Percentiles rank a stretch among this genome's conserved stretches.
Evolutionary conservation across 768 basidiomycete genomes (phyloP).

Genomic region (Podaxis sp.): DNA sequence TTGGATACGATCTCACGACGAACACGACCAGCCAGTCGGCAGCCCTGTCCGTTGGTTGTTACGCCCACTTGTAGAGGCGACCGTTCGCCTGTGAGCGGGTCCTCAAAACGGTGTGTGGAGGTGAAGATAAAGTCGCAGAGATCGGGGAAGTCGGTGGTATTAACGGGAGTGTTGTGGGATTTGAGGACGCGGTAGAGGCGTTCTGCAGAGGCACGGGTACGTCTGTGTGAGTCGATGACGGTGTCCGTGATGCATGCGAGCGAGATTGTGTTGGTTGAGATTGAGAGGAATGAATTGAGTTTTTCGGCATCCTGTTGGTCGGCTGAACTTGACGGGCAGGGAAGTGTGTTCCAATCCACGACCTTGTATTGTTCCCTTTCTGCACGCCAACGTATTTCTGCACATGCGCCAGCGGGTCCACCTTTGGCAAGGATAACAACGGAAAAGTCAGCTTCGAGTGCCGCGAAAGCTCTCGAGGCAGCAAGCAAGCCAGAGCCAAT

Average conservation of each 20-base stretch:
- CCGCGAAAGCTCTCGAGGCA: conserved; percentile 78
- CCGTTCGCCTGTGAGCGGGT: conserved; percentile 39
- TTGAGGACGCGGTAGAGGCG: conserved; percentile 56
- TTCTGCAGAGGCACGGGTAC: conserved; percentile 52
- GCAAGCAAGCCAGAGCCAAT: conserved; percentile 80
- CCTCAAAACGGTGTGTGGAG: conserved; percentile 78
- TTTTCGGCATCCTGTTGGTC: conserved; percentile 35
- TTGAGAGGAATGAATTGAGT: conserved; percentile 47
- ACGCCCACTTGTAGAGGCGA: conserved; percentile 74
- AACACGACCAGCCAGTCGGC: conserved; percentile 77
- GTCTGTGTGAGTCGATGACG: conserved; percentile 39
- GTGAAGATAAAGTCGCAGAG: conserved; percentile 91
- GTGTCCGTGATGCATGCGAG: conserved; percentile 87
- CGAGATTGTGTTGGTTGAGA: conserved; percentile 25
- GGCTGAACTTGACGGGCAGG: conserved; percentile 29
- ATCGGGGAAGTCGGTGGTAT: conserved; percentile 82
- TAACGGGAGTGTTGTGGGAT: conserved; percentile 66
- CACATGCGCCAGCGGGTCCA: conserved; percentile 49
- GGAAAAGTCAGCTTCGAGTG: conserved; percentile 74
- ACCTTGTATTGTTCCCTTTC: conserved; percentile 54
- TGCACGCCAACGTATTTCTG: conserved; percentile 69
- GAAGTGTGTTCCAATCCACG: conserved; percentile 51
- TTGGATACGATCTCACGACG: conserved; percentile 78
- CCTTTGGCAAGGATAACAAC: conserved; percentile 66
- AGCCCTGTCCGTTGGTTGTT: conserved; percentile 91